A percentile compares a stretch with the other conserved stretches of the same genome.
Conservation (phyloP, 805 yeast species). For the Candida suzukii region DNA sequence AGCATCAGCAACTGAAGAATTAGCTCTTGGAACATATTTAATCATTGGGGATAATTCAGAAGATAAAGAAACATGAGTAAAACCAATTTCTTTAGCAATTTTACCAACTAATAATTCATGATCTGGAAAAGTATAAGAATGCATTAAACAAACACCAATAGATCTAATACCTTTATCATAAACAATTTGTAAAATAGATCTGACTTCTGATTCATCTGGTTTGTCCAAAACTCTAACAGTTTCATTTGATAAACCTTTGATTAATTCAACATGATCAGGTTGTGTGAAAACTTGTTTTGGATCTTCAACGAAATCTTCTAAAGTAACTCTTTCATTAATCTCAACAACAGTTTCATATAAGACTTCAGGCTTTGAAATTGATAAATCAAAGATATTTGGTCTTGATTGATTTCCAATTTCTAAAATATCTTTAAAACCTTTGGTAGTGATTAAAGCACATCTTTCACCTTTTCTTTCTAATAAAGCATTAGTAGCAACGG, state of each 20-base stretch:
- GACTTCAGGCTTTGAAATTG: conserved; percentile 63
- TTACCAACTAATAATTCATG: conserved; percentile 58
- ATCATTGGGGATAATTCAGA: conserved; percentile 73
- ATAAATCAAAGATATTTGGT: conserved; percentile 81
- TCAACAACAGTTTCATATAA: conserved; percentile 75
- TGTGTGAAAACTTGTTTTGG: conserved; percentile 29
- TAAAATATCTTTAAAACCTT: conserved; percentile 80
- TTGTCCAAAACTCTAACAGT: conserved; percentile 46
- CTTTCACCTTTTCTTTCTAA: conserved; percentile 88
- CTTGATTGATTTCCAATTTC: conserved; percentile 87
- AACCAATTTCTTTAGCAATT: conserved; percentile 61
- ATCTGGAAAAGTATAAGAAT: conserved; percentile 64
- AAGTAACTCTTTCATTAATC: conserved; percentile 83
- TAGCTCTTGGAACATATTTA: conserved; percentile 66
- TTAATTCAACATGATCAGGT: conserved; percentile 29
- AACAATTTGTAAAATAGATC: conserved; percentile 33
- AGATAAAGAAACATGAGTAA: conserved; percentile 61
- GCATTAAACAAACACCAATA: conserved; percentile 64
- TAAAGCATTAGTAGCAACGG: conserved; percentile 93
- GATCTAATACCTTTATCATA: conserved; percentile 57
- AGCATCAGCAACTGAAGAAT: conserved; percentile 76
- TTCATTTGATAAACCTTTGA: conserved; percentile 63
- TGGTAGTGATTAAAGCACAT: conserved; percentile 80
- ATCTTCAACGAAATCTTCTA: conserved; percentile 76
- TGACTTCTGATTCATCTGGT: conserved; percentile 41